Evolutionary conservation across 345 rosid species (phyloP).

Genomic region (Eucalyptus erythrocorys): DNA sequence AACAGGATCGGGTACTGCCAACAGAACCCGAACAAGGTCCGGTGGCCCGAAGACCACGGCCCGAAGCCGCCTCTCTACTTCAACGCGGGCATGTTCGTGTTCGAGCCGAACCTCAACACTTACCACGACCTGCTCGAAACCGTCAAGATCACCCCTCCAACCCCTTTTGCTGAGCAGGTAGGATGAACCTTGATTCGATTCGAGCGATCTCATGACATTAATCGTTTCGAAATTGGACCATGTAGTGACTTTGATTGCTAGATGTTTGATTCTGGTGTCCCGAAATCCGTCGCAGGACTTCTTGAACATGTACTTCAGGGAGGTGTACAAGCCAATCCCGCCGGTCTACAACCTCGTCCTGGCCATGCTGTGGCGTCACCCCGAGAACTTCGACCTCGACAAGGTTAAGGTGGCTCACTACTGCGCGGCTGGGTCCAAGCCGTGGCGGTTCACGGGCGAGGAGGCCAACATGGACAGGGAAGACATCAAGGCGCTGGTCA

Average conservation of each 20-base stretch:
- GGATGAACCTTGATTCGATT: neutral
- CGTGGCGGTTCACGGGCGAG: constrained; percentile 44
- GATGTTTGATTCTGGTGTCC: neutral
- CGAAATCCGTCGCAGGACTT: constrained; percentile 21
- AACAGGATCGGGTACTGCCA: constrained; percentile 43
- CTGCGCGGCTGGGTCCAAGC: constrained; percentile 46
- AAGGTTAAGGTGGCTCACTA: constrained; percentile 35
- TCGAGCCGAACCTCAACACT: constrained; percentile 19
- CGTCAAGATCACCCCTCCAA: constrained; percentile 23
- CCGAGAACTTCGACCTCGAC: constrained; percentile 21
- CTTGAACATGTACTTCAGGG: constrained; percentile 36
- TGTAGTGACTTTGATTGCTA: neutral
- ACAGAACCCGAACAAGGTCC: constrained; percentile 26
- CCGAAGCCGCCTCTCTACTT: constrained; percentile 28
- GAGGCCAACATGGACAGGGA: constrained; percentile 42
- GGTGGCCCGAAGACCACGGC: constrained; percentile 24
- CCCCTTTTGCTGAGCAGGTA: constrained; percentile 56
- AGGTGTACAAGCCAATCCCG: constrained; percentile 22
- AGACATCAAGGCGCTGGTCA: constrained; percentile 28
- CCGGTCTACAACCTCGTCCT: constrained; percentile 25
- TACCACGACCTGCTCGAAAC: constrained; percentile 15
- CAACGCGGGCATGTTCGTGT: constrained; percentile 38
- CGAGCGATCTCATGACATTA: neutral
- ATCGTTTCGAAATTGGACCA: constrained; percentile 8
- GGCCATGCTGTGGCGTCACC: constrained; percentile 53